These are phyloP conservation scores for Trichoderma koningiopsis DNA, from an alignment of 2,329 filamentous ascomycete species.

Conservation along the genomic window DNA sequence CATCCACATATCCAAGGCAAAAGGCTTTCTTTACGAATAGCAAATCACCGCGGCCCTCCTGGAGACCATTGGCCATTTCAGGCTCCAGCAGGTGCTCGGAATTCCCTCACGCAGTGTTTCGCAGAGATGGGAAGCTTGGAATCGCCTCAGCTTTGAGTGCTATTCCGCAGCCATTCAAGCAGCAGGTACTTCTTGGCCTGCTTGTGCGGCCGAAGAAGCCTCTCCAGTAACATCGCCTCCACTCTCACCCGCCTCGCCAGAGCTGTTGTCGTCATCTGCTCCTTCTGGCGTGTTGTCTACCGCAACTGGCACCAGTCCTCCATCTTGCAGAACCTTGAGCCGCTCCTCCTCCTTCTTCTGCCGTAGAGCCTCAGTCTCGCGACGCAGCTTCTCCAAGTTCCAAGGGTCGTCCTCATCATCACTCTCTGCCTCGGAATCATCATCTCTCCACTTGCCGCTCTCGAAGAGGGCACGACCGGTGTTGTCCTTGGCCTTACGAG, in stretches of 20 bases:
- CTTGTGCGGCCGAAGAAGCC: neutral
- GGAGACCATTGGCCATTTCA: conserved; percentile 20
- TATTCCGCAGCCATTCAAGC: conserved; percentile 24
- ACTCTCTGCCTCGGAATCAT: conserved; percentile 59
- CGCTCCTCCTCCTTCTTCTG: conserved; percentile 78
- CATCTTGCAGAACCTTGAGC: conserved; percentile 42
- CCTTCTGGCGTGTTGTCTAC: conserved; percentile 24
- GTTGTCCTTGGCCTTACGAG: conserved; percentile 87
- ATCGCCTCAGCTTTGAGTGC: conserved; percentile 7
- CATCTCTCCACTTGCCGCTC: conserved; percentile 85
- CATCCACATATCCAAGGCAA: conserved; percentile 17
- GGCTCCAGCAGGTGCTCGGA: conserved; percentile 33
- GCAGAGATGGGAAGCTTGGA: conserved; percentile 12
- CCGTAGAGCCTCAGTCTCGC: conserved; percentile 78
- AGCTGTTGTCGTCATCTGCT: conserved; percentile 14
- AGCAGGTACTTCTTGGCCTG: conserved; percentile 27
- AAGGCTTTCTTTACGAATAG: conserved; percentile 12
- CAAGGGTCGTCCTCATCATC: conserved; percentile 60
- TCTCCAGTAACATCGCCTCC: conserved; percentile 2
- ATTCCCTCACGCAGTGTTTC: conserved; percentile 30
- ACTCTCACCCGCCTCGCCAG: neutral
- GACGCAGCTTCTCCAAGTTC: conserved; percentile 80
- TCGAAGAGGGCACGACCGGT: conserved; percentile 95
- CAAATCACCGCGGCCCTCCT: conserved; percentile 20
- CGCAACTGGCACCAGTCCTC: neutral